Percentiles rank a stretch among this genome's conserved stretches.
Evolutionary conservation across 2,329 filamentous ascomycete species (phyloP).

Genomic region (Leptographium radiaticola): DNA sequence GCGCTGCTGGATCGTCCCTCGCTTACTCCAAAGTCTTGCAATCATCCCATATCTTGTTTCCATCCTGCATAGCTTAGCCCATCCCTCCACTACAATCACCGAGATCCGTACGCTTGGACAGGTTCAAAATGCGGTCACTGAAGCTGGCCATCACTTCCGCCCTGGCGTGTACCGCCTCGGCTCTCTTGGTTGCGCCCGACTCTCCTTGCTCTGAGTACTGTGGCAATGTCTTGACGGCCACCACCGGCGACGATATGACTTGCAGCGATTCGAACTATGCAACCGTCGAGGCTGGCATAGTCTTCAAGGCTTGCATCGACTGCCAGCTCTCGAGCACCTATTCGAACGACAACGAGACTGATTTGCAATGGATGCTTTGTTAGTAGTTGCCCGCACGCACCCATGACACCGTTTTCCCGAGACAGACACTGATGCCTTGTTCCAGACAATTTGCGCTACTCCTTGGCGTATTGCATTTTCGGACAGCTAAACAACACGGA

Average conservation of each 20-base stretch:
- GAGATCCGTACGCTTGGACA: not conserved
- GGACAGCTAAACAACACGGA: slow-evolving; percentile 30
- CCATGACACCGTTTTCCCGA: too few relatives aligned
- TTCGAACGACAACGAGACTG: slow-evolving; percentile 25
- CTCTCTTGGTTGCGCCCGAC: slow-evolving; percentile 28
- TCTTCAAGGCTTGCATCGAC: slow-evolving; percentile 37
- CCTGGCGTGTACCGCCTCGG: slow-evolving; percentile 12
- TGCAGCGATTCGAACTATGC: slow-evolving; percentile 30
- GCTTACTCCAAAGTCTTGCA: too few relatives aligned
- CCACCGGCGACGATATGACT: slow-evolving; percentile 31
- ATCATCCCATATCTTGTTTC: too few relatives aligned
- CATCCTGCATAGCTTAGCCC: too few relatives aligned
- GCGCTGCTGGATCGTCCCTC: too few relatives aligned
- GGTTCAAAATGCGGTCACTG: slow-evolving; percentile 4
- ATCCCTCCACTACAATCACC: too few relatives aligned
- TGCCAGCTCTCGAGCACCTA: slow-evolving; percentile 40
- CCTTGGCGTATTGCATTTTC: slow-evolving; percentile 42
- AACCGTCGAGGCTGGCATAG: slow-evolving; percentile 25
- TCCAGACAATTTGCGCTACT: slow-evolving; percentile 45
- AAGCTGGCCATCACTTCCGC: slow-evolving; percentile 11
- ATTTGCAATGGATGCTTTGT: slow-evolving; percentile 44
- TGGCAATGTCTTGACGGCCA: slow-evolving; percentile 38
- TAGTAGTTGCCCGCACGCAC: slow-evolving; percentile 15
- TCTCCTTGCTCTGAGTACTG: slow-evolving; percentile 39
- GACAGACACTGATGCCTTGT: not conserved